Evolutionary conservation across 352 stramenopile species (phyloP).

Genomic region (Globisporangium perplexum): DNA sequence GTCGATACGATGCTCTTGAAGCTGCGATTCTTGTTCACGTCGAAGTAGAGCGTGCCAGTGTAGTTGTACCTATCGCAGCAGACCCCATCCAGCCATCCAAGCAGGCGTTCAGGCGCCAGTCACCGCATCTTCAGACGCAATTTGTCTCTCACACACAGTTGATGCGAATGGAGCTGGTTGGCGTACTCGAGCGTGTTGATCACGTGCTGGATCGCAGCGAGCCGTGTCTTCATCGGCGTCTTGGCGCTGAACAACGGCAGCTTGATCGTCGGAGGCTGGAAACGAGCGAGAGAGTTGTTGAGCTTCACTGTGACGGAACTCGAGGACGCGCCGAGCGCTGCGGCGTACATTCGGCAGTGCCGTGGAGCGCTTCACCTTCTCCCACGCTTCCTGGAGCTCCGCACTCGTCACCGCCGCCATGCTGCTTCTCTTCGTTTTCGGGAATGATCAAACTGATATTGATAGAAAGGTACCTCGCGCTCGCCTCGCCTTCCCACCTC

Average conservation of each 20-base stretch:
- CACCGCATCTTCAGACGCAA: no score
- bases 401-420: conserved; percentile 57
- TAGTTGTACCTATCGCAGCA: conserved; percentile 70
- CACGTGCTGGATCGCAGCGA: conserved; percentile 56
- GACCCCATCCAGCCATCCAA: background rate
- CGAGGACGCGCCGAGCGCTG: background rate
- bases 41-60: conserved; percentile 81
- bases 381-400: conserved; percentile 61
- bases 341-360: conserved; percentile 37
- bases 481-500: no score
- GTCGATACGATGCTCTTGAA: conserved; percentile 86
- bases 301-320: background rate
- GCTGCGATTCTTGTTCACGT: conserved; percentile 84
- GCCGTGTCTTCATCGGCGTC: conserved; percentile 47
- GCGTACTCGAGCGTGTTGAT: conserved; percentile 63
- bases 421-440: no score
- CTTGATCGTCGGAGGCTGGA: conserved; percentile 52
- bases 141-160: no score
- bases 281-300: background rate
- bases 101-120: background rate
- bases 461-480: no score
- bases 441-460: no score
- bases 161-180: background rate
- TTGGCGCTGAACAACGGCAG: conserved; percentile 50
- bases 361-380: conserved; percentile 59